Evolutionary conservation across 352 stramenopile species (phyloP).

Genomic region (Phytophthora podocarpi): DNA sequence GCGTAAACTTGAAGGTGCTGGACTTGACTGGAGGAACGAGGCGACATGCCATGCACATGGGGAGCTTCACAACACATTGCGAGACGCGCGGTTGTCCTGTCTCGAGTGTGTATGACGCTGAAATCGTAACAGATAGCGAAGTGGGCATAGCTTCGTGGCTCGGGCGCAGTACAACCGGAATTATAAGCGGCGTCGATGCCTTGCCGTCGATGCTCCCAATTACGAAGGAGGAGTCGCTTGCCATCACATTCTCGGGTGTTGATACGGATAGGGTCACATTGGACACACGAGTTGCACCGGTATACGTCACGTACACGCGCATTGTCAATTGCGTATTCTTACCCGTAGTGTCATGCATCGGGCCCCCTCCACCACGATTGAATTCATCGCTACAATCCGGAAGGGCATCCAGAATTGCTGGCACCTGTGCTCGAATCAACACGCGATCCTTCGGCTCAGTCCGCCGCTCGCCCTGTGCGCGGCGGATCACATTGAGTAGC

Average conservation of each 20-base stretch:
- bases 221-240: slow-evolving; percentile 66
- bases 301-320: slow-evolving; percentile 87
- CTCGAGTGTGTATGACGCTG: slow-evolving; percentile 76
- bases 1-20: slow-evolving; percentile 87
- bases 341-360: slow-evolving; percentile 6
- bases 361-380: slow-evolving; percentile 24
- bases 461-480: slow-evolving; percentile 66
- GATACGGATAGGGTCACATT: slow-evolving; percentile 82
- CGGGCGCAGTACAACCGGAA: slow-evolving; percentile 62
- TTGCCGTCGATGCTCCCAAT: slow-evolving; percentile 76
- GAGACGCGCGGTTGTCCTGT: slow-evolving; percentile 73
- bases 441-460: slow-evolving; percentile 77
- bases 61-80: slow-evolving; percentile 65
- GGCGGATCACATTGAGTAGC: slow-evolving; percentile 87
- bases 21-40: slow-evolving; percentile 81
- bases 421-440: slow-evolving; percentile 77
- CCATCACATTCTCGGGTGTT: slow-evolving; percentile 65
- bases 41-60: slow-evolving; percentile 73
- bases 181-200: slow-evolving; percentile 63
- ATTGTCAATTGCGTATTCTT: slow-evolving; percentile 69
- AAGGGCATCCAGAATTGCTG: slow-evolving; percentile 64
- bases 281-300: slow-evolving; percentile 58
- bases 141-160: slow-evolving; percentile 59
- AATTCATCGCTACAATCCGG: slow-evolving; percentile 50
- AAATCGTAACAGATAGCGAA: slow-evolving; percentile 64